Base-by-base conservation (phyloP, 352 stramenopile species). In the Phytophthora aleatoria region DNA sequence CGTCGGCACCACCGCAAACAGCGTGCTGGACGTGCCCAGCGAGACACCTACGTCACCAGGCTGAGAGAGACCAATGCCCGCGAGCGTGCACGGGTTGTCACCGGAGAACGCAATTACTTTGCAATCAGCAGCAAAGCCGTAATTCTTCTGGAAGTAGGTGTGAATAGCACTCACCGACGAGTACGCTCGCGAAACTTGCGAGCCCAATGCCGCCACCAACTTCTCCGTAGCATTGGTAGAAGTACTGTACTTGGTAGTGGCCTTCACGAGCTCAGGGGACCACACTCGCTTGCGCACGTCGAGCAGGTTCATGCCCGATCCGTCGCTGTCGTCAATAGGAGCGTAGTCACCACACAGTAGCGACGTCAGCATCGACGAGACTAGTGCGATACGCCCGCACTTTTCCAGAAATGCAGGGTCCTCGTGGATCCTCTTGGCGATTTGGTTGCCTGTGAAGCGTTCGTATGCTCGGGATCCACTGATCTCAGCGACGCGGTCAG, bases 371-470 rank as follows among this genome's bases (percentile, higher is more conserved):
- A 92, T 79, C 0, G 84, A 92, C 13, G 84, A 92, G 7, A 86
- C 76, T 9, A 90, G 71, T 28, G 75, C 73, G 28, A 90, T 78
- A 28, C 77, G 77, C 0, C 72, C 78, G 11, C 77, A 79, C 3
- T 66, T 63, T 16, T 81, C 72, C 16, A 92, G 30, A 24, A 89
- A 83, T 8, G 15, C 53, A 3, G 76, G 49, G 20, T 87, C 69
- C 26, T 89, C 69, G 16, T 82, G 45, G 36, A 88, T 74, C 2
- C 69, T 50, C 64, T 89, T 89, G 31, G 76, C 76, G 44, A 91
- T 90, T 65, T 96, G 87, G 60, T 87, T 91, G 28, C 83, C 85
- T 0, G 81, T 96, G 62, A 96, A 96, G 16, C 89, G 87, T 38
- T 84, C 79, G 44, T 95, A 95, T 12, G 86, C 87, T 31, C 84